phyloP scores from a whole-genome alignment of 176 grass and related monocot genomes.

The Zizania latifolia region DNA sequence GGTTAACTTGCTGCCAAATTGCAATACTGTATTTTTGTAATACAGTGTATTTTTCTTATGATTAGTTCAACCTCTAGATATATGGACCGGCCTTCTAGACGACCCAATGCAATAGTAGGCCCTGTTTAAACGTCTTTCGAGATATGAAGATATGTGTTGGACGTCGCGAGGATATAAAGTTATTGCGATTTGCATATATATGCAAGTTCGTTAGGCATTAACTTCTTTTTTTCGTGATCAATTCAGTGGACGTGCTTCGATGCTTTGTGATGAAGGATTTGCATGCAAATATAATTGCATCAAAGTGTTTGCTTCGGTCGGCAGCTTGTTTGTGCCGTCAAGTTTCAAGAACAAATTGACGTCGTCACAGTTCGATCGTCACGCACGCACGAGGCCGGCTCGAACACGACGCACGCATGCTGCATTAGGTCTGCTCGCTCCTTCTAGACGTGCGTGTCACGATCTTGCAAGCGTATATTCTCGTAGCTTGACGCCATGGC shows the following conservation, averaged over 20 bases:
- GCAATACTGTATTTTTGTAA: background rate
- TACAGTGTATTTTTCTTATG: background rate
- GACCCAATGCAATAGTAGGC: background rate
- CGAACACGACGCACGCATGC: background rate
- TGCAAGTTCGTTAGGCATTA: slow-evolving; percentile 27
- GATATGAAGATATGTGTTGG: slow-evolving; percentile 1
- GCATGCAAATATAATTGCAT: background rate
- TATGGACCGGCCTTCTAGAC: background rate
- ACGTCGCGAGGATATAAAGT: slow-evolving; percentile 17
- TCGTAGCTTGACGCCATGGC: slow-evolving; percentile 29
- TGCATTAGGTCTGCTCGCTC: background rate
- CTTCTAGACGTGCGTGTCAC: background rate
- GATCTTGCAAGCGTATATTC: background rate
- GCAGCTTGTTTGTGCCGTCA: slow-evolving; percentile 37
- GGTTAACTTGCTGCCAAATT: background rate
- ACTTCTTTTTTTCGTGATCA: background rate
- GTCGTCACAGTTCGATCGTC: background rate
- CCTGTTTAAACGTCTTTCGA: background rate
- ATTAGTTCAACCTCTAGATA: background rate
- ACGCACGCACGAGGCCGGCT: background rate
- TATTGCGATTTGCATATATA: background rate
- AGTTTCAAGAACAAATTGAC: slow-evolving; percentile 21
- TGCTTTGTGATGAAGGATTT: slow-evolving; percentile 9
- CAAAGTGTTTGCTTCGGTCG: background rate
- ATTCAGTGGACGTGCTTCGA: background rate